Evolutionary conservation across 768 basidiomycete species (phyloP).

Genomic region (Mycena olivaceomarginata): DNA sequence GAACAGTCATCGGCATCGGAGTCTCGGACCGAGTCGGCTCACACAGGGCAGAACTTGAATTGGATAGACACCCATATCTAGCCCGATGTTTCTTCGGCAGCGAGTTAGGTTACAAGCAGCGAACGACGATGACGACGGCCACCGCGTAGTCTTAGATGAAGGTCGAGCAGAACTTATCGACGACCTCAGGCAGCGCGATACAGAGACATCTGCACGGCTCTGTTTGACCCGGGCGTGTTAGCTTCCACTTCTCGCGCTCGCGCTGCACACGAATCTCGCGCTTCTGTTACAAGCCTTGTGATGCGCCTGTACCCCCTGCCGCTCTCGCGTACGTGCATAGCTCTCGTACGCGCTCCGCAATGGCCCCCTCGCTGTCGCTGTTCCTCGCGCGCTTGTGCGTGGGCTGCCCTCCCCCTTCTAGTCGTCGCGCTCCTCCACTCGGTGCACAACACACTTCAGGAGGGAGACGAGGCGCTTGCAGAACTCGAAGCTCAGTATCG

Average conservation of each 20-base stretch:
- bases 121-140: conserved; percentile 14
- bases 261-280: conserved; percentile 70
- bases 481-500: conserved; percentile 72
- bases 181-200: conserved; percentile 66
- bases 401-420: conserved; percentile 70
- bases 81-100: conserved; percentile 28
- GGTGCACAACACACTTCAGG: conserved; percentile 65
- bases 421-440: conserved; percentile 68
- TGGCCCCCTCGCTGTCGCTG: conserved; percentile 69
- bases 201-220: conserved; percentile 60
- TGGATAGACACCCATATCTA: no score
- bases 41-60: no score
- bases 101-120: conserved; percentile 31
- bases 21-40: no score
- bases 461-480: conserved; percentile 67
- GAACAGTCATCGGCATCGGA: no score
- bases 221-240: conserved; percentile 64
- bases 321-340: conserved; percentile 44
- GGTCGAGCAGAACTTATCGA: conserved; percentile 76
- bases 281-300: conserved; percentile 66
- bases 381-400: conserved; percentile 67
- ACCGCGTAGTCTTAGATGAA: conserved; percentile 33
- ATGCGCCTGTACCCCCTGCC: conserved; percentile 62
- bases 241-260: conserved; percentile 67
- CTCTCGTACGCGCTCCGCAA: conserved; percentile 59